phyloP scores from a whole-genome alignment of 192 early-diverging fungal genomes.

The Thamnidium elegans region DNA sequence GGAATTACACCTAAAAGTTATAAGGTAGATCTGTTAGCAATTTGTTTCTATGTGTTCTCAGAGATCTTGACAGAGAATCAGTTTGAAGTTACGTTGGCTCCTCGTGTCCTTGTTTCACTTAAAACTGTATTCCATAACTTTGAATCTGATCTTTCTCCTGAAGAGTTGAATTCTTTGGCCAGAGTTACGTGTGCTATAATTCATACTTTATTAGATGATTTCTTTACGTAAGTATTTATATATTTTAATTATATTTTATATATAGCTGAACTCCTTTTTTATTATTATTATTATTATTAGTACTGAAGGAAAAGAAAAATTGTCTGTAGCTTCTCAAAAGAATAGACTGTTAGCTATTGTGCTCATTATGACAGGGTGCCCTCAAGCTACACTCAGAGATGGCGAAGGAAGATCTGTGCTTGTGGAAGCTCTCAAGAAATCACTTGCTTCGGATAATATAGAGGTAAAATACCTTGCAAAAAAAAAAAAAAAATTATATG shows the following conservation, averaged over 20 bases:
- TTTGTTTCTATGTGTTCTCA: constrained; percentile 48
- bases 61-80: constrained; percentile 42
- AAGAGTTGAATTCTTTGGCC: constrained; percentile 24
- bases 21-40: constrained; percentile 46
- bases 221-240: constrained; percentile 16
- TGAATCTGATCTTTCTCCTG: constrained; percentile 19
- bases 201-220: constrained; percentile 25
- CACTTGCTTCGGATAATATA: constrained; percentile 6
- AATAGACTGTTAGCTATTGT: constrained; percentile 29
- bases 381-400: constrained; percentile 25
- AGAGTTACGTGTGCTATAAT: constrained; percentile 25
- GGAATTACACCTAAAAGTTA: constrained; percentile 42
- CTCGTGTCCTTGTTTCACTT: constrained; percentile 43
- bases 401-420: constrained; percentile 7
- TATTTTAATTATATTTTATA: neutral
- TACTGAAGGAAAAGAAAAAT: neutral
- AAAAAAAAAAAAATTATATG: no score
- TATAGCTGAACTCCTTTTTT: neutral
- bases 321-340: constrained; percentile 16
- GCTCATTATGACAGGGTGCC: constrained; percentile 35
- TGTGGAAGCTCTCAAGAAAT: constrained; percentile 21
- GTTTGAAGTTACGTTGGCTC: constrained; percentile 44
- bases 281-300: neutral
- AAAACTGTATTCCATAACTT: constrained; percentile 44
- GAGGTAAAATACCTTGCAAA: constrained; percentile 14